A percentile compares a stretch with the other conserved stretches of the same genome.
Evolutionary conservation across 768 basidiomycete species (phyloP).

Genomic region (Auricularia sp.): DNA sequence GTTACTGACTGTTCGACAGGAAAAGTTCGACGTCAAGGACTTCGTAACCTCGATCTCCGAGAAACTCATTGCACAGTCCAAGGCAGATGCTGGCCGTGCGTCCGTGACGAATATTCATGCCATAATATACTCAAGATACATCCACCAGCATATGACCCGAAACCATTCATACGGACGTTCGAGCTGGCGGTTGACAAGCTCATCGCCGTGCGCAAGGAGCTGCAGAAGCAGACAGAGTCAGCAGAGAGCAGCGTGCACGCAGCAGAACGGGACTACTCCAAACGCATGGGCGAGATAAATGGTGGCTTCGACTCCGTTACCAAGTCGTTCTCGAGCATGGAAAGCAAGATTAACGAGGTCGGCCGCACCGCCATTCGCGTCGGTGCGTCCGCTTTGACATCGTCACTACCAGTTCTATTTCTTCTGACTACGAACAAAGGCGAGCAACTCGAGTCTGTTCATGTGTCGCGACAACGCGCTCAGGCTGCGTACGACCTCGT

Average conservation of each 20-base stretch:
- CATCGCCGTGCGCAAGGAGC: constrained; percentile 78
- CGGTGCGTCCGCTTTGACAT: constrained; percentile 35
- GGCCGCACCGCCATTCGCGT: constrained; percentile 90
- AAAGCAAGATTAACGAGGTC: constrained; percentile 83
- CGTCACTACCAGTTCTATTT: not conserved
- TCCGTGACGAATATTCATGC: constrained; percentile 14
- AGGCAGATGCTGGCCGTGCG: constrained; percentile 70
- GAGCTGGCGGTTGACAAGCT: constrained; percentile 85
- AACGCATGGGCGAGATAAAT: constrained; percentile 87
- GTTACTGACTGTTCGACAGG: constrained; percentile 29
- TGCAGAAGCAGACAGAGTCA: constrained; percentile 80
- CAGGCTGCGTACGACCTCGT: constrained; percentile 91
- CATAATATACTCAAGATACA: not conserved
- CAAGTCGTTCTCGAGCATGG: constrained; percentile 81
- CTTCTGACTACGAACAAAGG: constrained; percentile 33
- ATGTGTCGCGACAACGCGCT: constrained; percentile 82
- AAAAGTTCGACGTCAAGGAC: constrained; percentile 86
- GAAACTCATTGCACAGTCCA: constrained; percentile 78
- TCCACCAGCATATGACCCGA: constrained; percentile 76
- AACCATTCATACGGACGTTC: constrained; percentile 86
- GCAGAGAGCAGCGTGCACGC: constrained; percentile 85
- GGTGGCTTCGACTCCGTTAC: constrained; percentile 92
- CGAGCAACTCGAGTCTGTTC: constrained; percentile 91
- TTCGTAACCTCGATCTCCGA: constrained; percentile 81
- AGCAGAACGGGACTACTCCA: constrained; percentile 88